Base-by-base conservation (phyloP, 2,329 filamentous ascomycete genomes). In the Didymella keratinophila region DNA sequence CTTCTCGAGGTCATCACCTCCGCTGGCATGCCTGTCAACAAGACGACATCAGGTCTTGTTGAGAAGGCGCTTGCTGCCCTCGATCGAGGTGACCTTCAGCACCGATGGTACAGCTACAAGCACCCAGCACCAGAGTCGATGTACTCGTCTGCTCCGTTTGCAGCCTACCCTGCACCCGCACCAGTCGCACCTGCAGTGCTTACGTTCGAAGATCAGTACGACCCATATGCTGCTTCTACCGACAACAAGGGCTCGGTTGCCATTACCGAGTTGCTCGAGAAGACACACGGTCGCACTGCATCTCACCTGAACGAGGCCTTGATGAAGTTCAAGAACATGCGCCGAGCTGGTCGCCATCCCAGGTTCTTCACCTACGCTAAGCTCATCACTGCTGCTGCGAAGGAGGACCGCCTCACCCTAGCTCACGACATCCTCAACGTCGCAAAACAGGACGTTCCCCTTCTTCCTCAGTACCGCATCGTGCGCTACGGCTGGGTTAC, bases 331-430 rank as follows among this genome's bases (percentile, higher is more conserved):
- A 91, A 89, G 75, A 97, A 96, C 79, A 97, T 97, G 82, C 93
- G 95, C 64, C 92, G 93, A 58, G 87, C 91, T 71, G 93, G 94
- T 63, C 89, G 93, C 73, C 93, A 97, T 75, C 93, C 94, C 51
- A 88, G 94, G 60, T 98, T 98, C 80, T 95, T 97, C 77, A 97
- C 93, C 1, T 97, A 98, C 70, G 93, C 93, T 48, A 98, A 97
- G 84, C 83, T 99, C 65, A 97, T 99, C 71, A 89, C 90, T 46
- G 91, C 92, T 58, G 93, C 94, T 64, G 92, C 93, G 52, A 92
- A 94, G 71, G 89, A 93, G 64, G 86, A 90, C 71, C 92, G 93
- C 72, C 86, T 92, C 78, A 89, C 90, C 51, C 79, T 96, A 46
- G 93, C 92, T 71, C 87, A 93, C 64, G 93, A 98, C 62, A 90